Conservation (phyloP, 2,329 filamentous ascomycete species). For the Beauveria australis region DNA sequence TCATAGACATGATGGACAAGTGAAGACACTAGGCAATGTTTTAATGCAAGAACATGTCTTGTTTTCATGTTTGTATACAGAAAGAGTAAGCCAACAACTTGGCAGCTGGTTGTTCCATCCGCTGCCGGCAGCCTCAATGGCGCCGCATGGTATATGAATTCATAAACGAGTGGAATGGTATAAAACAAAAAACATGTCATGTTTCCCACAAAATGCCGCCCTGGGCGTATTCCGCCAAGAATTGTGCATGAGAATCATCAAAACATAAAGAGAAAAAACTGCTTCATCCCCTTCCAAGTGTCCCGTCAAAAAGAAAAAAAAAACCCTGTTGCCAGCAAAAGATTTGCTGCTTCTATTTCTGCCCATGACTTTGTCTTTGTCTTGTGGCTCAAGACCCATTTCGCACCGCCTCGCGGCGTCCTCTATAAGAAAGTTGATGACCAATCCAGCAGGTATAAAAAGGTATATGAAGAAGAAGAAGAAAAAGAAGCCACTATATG, state of each 20-base stretch:
- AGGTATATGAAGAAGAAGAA: constrained; percentile 19
- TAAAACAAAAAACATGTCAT: not conserved
- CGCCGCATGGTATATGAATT: constrained; percentile 2
- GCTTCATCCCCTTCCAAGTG: not conserved
- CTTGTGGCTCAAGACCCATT: constrained; percentile 12
- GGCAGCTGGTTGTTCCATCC: not conserved
- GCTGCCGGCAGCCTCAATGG: not conserved
- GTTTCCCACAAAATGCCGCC: not conserved
- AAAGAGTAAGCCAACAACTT: not conserved
- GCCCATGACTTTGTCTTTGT: constrained; percentile 5
- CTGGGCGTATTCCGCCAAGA: not conserved
- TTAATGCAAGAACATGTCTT: not conserved
- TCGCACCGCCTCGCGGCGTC: constrained; percentile 31
- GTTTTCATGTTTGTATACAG: not conserved
- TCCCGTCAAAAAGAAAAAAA: not conserved
- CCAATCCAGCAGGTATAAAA: constrained; percentile 16
- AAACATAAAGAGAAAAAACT: not conserved
- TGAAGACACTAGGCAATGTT: not conserved
- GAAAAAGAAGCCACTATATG: constrained; percentile 14
- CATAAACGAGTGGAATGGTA: constrained; percentile 10
- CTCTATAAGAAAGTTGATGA: constrained; percentile 22
- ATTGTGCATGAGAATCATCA: not conserved
- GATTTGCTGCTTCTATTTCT: constrained; percentile 1
- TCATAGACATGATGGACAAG: not conserved
- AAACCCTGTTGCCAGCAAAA: not conserved